Percentiles rank a stretch among this genome's conserved stretches.
Evolutionary conservation across 1,284 basidiomycete genomes (phyloP).

Genomic region (Pyrrhoderma lamaoense): DNA sequence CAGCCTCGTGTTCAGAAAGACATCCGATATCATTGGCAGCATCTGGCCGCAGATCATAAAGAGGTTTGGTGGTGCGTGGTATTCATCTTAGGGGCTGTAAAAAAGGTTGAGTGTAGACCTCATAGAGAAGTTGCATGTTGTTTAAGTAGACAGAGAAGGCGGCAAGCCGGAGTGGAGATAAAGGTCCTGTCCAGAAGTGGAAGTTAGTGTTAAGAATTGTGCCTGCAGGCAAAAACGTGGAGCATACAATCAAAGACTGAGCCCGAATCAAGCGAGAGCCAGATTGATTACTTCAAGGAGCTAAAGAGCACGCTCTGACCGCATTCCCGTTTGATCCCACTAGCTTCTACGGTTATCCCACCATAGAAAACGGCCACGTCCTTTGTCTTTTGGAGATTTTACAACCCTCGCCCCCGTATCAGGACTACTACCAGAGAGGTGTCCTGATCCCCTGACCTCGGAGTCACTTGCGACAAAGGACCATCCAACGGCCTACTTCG

Average conservation of each 20-base stretch:
- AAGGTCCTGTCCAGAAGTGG: background rate
- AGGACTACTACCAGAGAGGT: too few species aligned
- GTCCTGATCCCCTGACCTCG: background rate
- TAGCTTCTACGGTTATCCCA: constrained; percentile 4
- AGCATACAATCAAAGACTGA: constrained; percentile 17
- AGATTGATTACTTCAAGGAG: constrained; percentile 5
- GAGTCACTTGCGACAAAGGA: constrained; percentile 16
- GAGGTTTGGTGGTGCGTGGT: background rate
- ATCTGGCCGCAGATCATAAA: too few species aligned
- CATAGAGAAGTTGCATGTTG: background rate
- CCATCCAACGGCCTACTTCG: constrained; percentile 17
- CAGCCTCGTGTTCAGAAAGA: constrained; percentile 2
- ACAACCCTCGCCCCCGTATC: background rate
- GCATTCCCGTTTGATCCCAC: constrained; percentile 10
- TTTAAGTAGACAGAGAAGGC: constrained; percentile 6
- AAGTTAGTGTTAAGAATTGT: constrained; percentile 17
- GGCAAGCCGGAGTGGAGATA: background rate
- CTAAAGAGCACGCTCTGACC: constrained; percentile 1
- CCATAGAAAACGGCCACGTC: too few species aligned
- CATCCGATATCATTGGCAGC: background rate
- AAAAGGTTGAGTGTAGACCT: background rate
- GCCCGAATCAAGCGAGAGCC: constrained; percentile 2
- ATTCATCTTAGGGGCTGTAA: background rate
- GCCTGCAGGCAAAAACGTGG: constrained; percentile 37
- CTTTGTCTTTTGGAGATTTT: constrained; percentile 7